Evolutionary conservation across 352 stramenopile genomes (phyloP).

Genomic region (Globisporangium polare): DNA sequence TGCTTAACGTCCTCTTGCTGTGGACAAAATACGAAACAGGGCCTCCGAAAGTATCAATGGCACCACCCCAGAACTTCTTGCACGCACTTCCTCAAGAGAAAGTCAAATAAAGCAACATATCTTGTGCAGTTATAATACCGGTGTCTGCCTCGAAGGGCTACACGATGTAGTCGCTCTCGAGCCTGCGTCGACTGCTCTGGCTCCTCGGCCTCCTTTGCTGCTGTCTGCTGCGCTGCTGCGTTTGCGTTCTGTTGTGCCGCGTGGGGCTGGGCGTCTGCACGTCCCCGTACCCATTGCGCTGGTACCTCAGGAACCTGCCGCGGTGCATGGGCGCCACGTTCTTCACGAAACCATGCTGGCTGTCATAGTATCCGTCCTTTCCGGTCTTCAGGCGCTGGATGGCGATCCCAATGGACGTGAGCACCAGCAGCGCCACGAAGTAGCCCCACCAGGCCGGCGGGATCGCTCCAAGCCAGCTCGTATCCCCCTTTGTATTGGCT

Average conservation of each 20-base stretch:
- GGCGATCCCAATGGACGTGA: conserved; percentile 39
- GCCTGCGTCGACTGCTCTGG: background rate
- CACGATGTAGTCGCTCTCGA: conserved; percentile 36
- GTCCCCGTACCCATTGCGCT: conserved; percentile 2
- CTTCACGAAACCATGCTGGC: conserved; percentile 8
- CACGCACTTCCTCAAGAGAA: no score
- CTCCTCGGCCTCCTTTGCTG: background rate
- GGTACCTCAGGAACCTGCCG: background rate
- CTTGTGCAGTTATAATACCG: no score
- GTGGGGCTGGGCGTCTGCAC: conserved; percentile 8
- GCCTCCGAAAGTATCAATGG: no score
- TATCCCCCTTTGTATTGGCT: conserved; percentile 25
- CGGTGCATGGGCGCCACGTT: background rate
- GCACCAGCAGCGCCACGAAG: conserved; percentile 39
- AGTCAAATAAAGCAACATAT: no score
- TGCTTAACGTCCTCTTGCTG: no score
- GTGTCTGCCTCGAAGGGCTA: conserved; percentile 8
- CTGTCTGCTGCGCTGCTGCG: background rate
- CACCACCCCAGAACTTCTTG: no score
- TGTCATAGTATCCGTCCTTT: conserved; percentile 26
- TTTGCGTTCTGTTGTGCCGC: background rate
- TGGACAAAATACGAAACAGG: no score
- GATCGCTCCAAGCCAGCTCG: conserved; percentile 29
- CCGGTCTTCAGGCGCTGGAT: conserved; percentile 47
- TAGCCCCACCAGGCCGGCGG: conserved; percentile 61